Conservation (phyloP, 148 eudicot genomes). For the Silene latifolia region DNA sequence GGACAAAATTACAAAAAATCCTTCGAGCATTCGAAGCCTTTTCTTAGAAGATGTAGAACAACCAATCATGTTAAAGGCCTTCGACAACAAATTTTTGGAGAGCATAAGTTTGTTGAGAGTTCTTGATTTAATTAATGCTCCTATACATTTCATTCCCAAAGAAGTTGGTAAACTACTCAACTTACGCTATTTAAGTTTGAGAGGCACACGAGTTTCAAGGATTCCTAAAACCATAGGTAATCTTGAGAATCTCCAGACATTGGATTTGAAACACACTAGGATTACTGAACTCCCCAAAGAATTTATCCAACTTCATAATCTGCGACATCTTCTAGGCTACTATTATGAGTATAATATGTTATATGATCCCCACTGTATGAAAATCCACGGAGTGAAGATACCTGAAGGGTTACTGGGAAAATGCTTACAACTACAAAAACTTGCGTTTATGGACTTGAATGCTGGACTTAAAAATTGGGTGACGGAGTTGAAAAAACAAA, state of each 20-base stretch:
- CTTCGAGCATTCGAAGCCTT: slow-evolving; percentile 14
- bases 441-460: too few species aligned
- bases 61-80: neutral
- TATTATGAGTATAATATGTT: too few species aligned
- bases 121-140: slow-evolving; percentile 26
- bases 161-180: slow-evolving; percentile 15
- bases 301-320: too few species aligned
- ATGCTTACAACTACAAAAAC: too few species aligned
- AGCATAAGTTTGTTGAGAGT: slow-evolving; percentile 19
- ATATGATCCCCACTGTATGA: too few species aligned
- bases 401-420: too few species aligned
- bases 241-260: slow-evolving; percentile 22
- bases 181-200: slow-evolving; percentile 26
- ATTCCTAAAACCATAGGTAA: slow-evolving; percentile 23
- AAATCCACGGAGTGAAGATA: too few species aligned
- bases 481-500: too few species aligned
- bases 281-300: too few species aligned
- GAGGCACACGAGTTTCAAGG: slow-evolving; percentile 13
- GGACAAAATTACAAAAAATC: neutral
- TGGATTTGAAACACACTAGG: slow-evolving; percentile 32
- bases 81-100: neutral
- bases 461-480: too few species aligned
- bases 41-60: neutral
- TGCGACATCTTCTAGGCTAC: too few species aligned
- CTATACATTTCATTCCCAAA: neutral